Evolutionary conservation across 2,329 filamentous ascomycete species (phyloP).

Genomic region (Lecanoromycetidae sp.): DNA sequence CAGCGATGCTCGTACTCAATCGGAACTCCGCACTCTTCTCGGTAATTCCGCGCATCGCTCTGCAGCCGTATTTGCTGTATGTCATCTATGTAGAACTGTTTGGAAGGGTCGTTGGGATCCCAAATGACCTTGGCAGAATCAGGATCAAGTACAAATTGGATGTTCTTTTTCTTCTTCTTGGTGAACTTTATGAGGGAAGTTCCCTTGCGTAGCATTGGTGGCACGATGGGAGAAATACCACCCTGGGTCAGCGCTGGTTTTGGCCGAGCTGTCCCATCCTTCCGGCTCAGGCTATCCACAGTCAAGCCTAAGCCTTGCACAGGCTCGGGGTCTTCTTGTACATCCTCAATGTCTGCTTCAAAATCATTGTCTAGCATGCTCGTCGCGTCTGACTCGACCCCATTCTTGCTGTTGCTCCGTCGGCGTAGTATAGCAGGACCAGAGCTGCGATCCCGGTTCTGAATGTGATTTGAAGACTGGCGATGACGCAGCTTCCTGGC

Average conservation of each 20-base stretch:
- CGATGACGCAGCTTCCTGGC: constrained; percentile 62
- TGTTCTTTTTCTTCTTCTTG: constrained; percentile 62
- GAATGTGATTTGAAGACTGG: constrained; percentile 63
- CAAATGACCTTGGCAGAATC: constrained; percentile 79
- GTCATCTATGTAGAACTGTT: constrained; percentile 87
- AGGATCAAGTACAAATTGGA: constrained; percentile 67
- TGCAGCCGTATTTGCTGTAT: constrained; percentile 82
- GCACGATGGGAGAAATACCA: constrained; percentile 55
- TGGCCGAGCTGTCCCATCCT: constrained; percentile 1
- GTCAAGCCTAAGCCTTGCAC: constrained; percentile 9
- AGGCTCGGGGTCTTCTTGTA: constrained; percentile 12
- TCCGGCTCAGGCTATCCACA: constrained; percentile 3
- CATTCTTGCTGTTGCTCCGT: constrained; percentile 79
- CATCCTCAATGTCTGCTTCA: constrained; percentile 14
- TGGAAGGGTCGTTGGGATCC: constrained; percentile 66
- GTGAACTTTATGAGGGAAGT: constrained; percentile 71
- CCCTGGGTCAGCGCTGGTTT: constrained; percentile 22
- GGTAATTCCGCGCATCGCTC: constrained; percentile 75
- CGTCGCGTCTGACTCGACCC: constrained; percentile 43
- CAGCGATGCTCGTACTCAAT: constrained; percentile 58
- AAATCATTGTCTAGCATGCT: constrained; percentile 8
- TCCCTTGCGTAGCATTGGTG: constrained; percentile 64
- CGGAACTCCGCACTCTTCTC: constrained; percentile 65
- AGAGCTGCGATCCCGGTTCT: constrained; percentile 73
- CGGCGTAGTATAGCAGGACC: constrained; percentile 79